Base-by-base conservation (phyloP, 1,284 basidiomycete genomes). In the Tylopilus sp. region DNA sequence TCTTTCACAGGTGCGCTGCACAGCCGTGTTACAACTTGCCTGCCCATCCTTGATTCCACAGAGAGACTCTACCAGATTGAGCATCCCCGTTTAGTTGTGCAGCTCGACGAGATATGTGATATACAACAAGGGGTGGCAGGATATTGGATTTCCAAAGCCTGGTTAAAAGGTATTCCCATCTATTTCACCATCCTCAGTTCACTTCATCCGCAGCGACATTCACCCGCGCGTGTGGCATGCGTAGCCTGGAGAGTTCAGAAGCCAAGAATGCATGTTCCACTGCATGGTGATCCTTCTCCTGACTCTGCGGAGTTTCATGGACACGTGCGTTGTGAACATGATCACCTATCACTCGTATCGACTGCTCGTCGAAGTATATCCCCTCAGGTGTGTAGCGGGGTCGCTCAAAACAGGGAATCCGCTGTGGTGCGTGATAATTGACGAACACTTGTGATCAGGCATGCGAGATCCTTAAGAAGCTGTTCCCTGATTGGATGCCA, bases 141-240 rank as follows among this genome's bases (percentile, higher is more conserved):
- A 11, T 83, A 74, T 60, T 89, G 84, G 83, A 79, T 91, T 58
- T 90, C 89, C 2, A 88, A 84, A 59, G 62, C 68, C 11, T 92
- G 89, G 89, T 61, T 88, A 4, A 85, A 77, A 76, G 88, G 89
- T 86, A 55, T 48, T 54, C 34, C 44, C 42, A 29, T 18, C 29
- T 19, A 45, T 43, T 55, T 28, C 38, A 55, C 45, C 49, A 38
- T 12, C 52, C 49, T 51, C 37, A 37, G 1, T 39, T 49, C 30
- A 39, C 41, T 28, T 48, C 51, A 51, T 50, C 62, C 50, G 56
- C 37, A 35, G 16, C 42, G 48, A 38, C 41, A 41, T 44, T 40
- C 42, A 51, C 47, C 45, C 39, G 35, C 23, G 49, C 39, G 35
- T 44, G 21, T 56, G 57, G 44, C 41, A 43, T 46, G 36, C 19